phyloP scores from a whole-genome alignment of 2,329 filamentous ascomycete species.

The Clonostachys solani region DNA sequence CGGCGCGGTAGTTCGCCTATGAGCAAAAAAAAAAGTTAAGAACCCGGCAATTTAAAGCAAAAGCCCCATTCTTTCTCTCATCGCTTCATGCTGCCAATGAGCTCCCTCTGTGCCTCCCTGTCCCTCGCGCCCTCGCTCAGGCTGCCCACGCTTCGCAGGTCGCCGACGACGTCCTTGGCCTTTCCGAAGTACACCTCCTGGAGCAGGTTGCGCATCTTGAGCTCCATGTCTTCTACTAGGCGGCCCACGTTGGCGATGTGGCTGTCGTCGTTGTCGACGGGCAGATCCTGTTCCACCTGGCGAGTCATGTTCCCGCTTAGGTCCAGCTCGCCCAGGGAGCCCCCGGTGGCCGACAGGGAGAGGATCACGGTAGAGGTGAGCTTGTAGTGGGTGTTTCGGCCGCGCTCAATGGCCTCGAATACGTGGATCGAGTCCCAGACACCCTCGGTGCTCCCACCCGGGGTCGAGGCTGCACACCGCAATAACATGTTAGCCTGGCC shows the following conservation, averaged over 20 bases:
- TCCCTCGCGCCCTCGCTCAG: slow-evolving; percentile 83
- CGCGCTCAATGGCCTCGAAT: slow-evolving; percentile 92
- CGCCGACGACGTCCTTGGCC: slow-evolving; percentile 96
- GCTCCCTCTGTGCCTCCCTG: slow-evolving; percentile 79
- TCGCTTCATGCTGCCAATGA: slow-evolving; percentile 64
- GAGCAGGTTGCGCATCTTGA: slow-evolving; percentile 97
- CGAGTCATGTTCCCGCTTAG: slow-evolving; percentile 97
- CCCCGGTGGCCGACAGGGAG: slow-evolving; percentile 62
- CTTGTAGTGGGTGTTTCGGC: slow-evolving; percentile 92
- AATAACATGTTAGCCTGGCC: background rate
- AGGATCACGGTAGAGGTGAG: slow-evolving; percentile 96
- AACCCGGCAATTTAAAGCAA: background rate
- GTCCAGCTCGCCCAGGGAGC: slow-evolving; percentile 76
- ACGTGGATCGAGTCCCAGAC: slow-evolving; percentile 99
- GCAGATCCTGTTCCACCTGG: slow-evolving; percentile 88
- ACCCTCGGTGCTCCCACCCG: slow-evolving; percentile 63
- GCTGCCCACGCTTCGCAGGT: slow-evolving; percentile 80
- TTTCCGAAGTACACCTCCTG: slow-evolving; percentile 99
- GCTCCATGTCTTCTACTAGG: slow-evolving; percentile 98
- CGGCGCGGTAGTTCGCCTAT: no score
- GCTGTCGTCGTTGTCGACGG: slow-evolving; percentile 83
- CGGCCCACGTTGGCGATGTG: slow-evolving; percentile 95
- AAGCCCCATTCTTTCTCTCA: slow-evolving; percentile 15
- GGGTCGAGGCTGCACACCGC: slow-evolving; percentile 53
- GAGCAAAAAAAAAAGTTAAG: no score